These are phyloP conservation scores for Prillingera fragicola DNA, from an alignment of 1,284 basidiomycete species.

Conservation along the genomic window DNA sequence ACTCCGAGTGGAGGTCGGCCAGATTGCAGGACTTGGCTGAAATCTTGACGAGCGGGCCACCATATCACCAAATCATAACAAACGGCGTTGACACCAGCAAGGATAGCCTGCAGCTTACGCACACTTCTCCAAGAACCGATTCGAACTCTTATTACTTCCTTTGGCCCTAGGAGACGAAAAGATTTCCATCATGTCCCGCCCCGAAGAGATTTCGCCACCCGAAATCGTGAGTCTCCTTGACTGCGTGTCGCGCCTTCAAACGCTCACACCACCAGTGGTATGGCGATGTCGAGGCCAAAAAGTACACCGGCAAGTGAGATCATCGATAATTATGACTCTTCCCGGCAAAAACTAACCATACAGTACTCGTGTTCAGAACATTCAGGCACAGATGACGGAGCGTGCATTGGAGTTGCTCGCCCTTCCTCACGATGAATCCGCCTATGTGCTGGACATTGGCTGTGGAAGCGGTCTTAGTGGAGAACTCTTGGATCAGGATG, in stretches of 20 bases:
- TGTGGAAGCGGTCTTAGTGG: constrained; percentile 98
- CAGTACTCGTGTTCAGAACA: constrained; percentile 79
- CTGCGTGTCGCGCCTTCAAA: background rate
- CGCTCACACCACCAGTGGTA: constrained; percentile 66
- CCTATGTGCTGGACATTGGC: constrained; percentile 89
- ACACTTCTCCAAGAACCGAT: background rate
- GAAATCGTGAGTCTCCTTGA: constrained; percentile 67
- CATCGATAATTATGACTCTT: background rate
- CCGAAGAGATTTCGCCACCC: constrained; percentile 91
- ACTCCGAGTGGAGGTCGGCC: no score
- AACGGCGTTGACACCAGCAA: background rate
- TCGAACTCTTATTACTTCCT: background rate
- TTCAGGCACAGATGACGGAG: constrained; percentile 97
- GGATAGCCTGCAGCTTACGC: background rate
- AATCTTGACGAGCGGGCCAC: no score
- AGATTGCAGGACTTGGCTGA: no score
- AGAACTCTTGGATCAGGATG: constrained; percentile 86
- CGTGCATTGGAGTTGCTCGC: constrained; percentile 87
- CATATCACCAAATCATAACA: background rate
- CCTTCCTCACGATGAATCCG: constrained; percentile 66
- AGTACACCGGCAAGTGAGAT: constrained; percentile 87
- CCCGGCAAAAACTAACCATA: background rate
- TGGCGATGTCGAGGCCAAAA: constrained; percentile 88
- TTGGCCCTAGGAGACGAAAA: background rate
- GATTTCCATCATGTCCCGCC: constrained; percentile 82